These are phyloP conservation scores for Cyclotella kingstonii DNA, from an alignment of 108 stramenopile genomes.

Conservation along the genomic window DNA sequence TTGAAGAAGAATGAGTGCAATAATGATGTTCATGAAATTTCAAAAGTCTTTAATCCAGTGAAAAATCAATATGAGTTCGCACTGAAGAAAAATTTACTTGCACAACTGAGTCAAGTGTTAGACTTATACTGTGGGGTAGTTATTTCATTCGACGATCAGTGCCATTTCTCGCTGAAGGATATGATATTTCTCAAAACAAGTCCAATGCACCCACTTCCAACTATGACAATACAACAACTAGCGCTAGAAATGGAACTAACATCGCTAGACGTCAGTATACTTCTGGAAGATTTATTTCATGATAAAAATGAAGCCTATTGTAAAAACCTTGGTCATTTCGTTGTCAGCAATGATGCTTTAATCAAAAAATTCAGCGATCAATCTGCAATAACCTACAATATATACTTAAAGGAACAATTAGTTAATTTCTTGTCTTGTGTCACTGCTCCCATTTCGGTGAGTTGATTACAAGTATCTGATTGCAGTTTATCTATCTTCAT, in stretches of 20 bases:
- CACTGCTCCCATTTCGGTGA: slow-evolving; percentile 22
- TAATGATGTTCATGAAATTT: background rate
- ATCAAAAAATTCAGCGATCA: background rate
- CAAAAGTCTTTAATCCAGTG: slow-evolving; percentile 1
- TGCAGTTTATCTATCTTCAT: background rate
- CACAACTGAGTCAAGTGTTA: background rate
- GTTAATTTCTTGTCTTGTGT: slow-evolving; percentile 9
- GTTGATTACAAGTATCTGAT: background rate
- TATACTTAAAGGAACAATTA: slow-evolving; percentile 8
- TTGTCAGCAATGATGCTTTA: background rate
- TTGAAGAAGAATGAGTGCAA: background rate
- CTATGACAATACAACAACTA: background rate
- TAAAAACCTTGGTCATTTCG: background rate
- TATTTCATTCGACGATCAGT: background rate
- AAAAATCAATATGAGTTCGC: slow-evolving; percentile 1
- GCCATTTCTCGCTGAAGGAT: background rate
- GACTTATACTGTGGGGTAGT: background rate
- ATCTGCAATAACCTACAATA: background rate
- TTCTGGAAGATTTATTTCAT: slow-evolving; percentile 1
- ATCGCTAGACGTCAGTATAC: slow-evolving; percentile 4
- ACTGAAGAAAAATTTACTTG: background rate
- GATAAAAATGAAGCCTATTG: background rate
- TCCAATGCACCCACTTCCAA: slow-evolving; percentile 1
- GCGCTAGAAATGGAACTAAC: slow-evolving; percentile 24
- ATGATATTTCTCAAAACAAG: background rate